These are phyloP conservation scores for Maudiozyma saulgeensis DNA, from an alignment of 805 yeast species.

Conservation along the genomic window DNA sequence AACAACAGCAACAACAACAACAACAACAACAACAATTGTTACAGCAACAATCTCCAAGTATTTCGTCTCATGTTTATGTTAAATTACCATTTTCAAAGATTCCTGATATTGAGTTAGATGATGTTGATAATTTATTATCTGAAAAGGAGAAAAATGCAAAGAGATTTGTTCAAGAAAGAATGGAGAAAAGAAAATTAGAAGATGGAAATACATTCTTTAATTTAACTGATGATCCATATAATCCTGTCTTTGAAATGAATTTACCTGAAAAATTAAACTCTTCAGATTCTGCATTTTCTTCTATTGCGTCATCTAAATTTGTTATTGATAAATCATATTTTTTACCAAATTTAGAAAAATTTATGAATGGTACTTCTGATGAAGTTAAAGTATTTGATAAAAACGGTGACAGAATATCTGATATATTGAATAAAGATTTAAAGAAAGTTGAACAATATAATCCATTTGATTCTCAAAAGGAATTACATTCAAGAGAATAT, in stretches of 20 bases:
- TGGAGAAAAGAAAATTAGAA: slow-evolving; percentile 57
- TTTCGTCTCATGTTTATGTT: slow-evolving; percentile 61
- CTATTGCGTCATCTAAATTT: slow-evolving; percentile 60
- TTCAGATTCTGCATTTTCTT: slow-evolving; percentile 67
- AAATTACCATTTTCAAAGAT: slow-evolving; percentile 82
- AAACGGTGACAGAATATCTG: slow-evolving; percentile 25
- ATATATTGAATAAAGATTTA: slow-evolving; percentile 15
- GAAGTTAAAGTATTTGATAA: slow-evolving; percentile 18
- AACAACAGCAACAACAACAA: slow-evolving; percentile 3
- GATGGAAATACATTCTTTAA: slow-evolving; percentile 72
- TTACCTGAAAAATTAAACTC: slow-evolving; percentile 46
- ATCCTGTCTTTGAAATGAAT: slow-evolving; percentile 67
- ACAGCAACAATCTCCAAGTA: slow-evolving; percentile 13
- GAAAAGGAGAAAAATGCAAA: slow-evolving; percentile 72
- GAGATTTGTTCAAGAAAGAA: slow-evolving; percentile 76
- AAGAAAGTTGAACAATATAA: slow-evolving; percentile 30
- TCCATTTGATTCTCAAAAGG: slow-evolving; percentile 28
- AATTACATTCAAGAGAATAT: slow-evolving; percentile 31
- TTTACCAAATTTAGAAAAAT: slow-evolving; percentile 23
- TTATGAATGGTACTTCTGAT: slow-evolving; percentile 21
- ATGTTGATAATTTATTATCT: slow-evolving; percentile 63
- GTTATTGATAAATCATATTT: slow-evolving; percentile 55
- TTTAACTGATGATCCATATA: slow-evolving; percentile 75
- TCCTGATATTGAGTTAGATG: slow-evolving; percentile 83
- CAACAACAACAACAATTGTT: slow-evolving; percentile 7